A percentile compares a stretch with the other conserved stretches of the same genome.
phyloP scores from a whole-genome alignment of 208 protist species.

The Acanthamoeba rhysodes region DNA sequence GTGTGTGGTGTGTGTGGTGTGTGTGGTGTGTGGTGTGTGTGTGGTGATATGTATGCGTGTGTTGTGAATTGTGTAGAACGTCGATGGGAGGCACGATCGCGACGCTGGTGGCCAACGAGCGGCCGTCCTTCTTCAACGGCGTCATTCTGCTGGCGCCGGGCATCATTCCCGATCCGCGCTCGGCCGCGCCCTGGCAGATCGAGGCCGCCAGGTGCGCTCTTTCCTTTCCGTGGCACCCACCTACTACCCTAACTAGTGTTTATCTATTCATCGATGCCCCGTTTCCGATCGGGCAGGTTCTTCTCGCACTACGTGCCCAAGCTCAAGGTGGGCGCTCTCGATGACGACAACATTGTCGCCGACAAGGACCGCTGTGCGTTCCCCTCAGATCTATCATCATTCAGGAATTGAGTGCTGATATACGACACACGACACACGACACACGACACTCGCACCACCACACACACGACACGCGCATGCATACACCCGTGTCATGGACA shows the following conservation, averaged over 20 bases:
- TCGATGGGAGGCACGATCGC: conserved; percentile 65
- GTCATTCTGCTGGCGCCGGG: conserved; percentile 34
- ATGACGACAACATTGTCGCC: conserved; percentile 5
- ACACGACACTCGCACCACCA: not conserved
- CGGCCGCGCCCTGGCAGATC: conserved; percentile 36
- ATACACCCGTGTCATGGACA: not conserved
- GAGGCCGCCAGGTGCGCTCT: not conserved
- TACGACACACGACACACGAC: not conserved
- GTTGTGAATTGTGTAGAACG: not conserved
- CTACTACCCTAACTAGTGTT: too few relatives aligned
- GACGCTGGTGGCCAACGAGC: conserved; percentile 40
- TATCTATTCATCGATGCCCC: too few relatives aligned
- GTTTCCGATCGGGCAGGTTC: not conserved
- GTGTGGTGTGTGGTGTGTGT: too few relatives aligned
- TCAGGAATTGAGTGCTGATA: not conserved
- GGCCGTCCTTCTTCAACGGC: conserved; percentile 53
- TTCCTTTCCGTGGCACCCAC: not conserved
- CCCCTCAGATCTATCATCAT: not conserved
- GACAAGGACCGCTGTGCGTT: not conserved
- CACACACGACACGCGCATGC: too few relatives aligned
- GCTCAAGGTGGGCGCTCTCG: not conserved
- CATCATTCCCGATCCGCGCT: conserved; percentile 52
- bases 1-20: too few relatives aligned
- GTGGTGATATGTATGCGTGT: too few relatives aligned
- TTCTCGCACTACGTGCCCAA: conserved; percentile 19